Percentiles rank a stretch among this genome's conserved stretches.
Evolutionary conservation across 176 grass and related monocot species (phyloP).

Genomic region (Hordeum marinum): DNA sequence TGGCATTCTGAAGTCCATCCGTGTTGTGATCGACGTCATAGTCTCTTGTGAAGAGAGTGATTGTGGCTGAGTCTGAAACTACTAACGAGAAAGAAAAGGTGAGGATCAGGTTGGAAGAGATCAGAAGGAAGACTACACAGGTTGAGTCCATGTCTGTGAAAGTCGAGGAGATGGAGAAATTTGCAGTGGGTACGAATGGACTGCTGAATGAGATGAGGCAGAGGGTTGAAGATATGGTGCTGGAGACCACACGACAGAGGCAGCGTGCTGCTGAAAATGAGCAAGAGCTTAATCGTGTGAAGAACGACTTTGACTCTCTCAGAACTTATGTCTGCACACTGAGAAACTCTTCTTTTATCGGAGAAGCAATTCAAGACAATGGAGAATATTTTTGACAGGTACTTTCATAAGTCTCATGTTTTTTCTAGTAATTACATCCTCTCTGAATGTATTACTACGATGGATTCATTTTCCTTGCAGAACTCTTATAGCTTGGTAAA

Average conservation of each 20-base stretch:
- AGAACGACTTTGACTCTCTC: conserved; percentile 77
- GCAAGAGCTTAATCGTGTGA: conserved; percentile 73
- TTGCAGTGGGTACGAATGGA: conserved; percentile 58
- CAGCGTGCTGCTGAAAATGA: conserved; percentile 78
- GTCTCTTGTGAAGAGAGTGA: conserved; percentile 66
- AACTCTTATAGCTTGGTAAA: neutral
- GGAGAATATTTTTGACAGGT: conserved; percentile 90
- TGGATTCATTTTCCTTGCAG: neutral
- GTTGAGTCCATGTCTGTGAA: conserved; percentile 65
- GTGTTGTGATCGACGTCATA: conserved; percentile 60
- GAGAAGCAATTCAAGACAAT: conserved; percentile 76
- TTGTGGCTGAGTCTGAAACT: conserved; percentile 61
- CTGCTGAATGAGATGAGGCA: conserved; percentile 74
- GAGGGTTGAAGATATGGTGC: conserved; percentile 82
- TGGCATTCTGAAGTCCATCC: conserved; percentile 59
- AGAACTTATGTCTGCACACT: conserved; percentile 67
- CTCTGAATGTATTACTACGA: neutral
- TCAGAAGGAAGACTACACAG: conserved; percentile 66
- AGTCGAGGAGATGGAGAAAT: conserved; percentile 95
- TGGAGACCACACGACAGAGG: conserved; percentile 70
- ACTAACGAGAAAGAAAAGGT: conserved; percentile 71
- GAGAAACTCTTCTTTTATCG: conserved; percentile 73
- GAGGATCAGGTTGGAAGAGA: conserved; percentile 66
- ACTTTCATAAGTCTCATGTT: conserved; percentile 12
- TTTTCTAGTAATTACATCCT: neutral